Evolutionary conservation across 208 protist genomes (phyloP).

Genomic region (Crithidia expoeki): DNA sequence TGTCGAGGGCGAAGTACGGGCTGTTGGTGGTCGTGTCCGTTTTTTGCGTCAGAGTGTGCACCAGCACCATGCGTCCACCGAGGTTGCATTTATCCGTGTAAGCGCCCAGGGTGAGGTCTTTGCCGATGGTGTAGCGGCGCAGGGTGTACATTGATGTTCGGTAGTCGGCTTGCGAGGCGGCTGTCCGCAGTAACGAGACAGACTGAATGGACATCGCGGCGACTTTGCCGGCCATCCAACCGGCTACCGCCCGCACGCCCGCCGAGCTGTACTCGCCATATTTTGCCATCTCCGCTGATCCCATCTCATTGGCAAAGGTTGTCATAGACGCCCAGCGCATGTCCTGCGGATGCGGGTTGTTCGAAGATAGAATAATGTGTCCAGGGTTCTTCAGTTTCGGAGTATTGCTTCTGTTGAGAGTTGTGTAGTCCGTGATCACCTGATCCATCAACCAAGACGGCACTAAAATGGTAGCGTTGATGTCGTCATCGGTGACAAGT

Average conservation of each 20-base stretch:
- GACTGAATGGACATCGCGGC: constrained; percentile 7
- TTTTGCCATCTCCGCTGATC: background rate
- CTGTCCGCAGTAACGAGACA: background rate
- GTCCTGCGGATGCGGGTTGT: constrained; percentile 29
- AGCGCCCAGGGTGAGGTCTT: constrained; percentile 11
- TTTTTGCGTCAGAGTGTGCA: constrained; percentile 14
- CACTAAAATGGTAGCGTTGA: constrained; percentile 6
- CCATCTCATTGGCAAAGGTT: background rate
- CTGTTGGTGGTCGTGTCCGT: background rate
- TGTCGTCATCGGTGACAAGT: background rate
- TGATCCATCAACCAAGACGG: constrained; percentile 26
- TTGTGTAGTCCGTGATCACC: constrained; percentile 1
- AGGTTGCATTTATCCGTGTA: constrained; percentile 20
- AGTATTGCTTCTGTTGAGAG: background rate
- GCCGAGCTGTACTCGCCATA: background rate
- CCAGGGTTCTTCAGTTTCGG: background rate
- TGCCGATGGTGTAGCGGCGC: constrained; percentile 14
- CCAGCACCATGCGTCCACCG: constrained; percentile 28
- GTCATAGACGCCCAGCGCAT: constrained; percentile 4
- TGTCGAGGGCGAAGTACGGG: constrained; percentile 16
- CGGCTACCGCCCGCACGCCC: constrained; percentile 8
- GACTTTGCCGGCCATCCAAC: constrained; percentile 13
- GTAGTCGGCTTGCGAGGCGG: constrained; percentile 1
- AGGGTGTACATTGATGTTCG: background rate
- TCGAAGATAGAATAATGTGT: constrained; percentile 20